Percentiles rank a stretch among this genome's conserved stretches.
phyloP scores from a whole-genome alignment of 2,329 filamentous ascomycete species.

The Coniochaeta pulveracea region DNA sequence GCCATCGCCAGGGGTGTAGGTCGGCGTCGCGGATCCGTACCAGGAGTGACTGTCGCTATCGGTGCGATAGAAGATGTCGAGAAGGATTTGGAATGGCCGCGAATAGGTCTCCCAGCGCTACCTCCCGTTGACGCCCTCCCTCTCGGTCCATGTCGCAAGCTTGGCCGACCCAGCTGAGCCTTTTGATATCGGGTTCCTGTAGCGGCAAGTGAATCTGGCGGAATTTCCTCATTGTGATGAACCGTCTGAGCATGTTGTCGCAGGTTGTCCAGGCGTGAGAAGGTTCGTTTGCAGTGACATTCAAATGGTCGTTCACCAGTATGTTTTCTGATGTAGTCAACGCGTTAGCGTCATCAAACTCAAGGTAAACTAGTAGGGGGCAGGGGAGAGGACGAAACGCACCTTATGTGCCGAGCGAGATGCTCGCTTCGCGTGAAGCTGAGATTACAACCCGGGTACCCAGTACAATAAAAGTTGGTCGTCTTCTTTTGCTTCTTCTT shows the following conservation, averaged over 20 bases:
- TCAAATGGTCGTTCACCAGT: constrained; percentile 95
- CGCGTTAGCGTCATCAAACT: constrained; percentile 12
- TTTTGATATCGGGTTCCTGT: constrained; percentile 86
- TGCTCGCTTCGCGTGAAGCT: constrained; percentile 97
- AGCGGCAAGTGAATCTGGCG: constrained; percentile 82
- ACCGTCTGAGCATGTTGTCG: constrained; percentile 96
- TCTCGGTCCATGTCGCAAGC: no score
- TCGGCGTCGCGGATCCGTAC: constrained; percentile 56
- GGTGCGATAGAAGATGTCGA: constrained; percentile 82
- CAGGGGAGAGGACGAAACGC: constrained; percentile 16
- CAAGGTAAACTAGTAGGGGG: constrained; percentile 4
- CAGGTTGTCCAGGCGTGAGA: constrained; percentile 89
- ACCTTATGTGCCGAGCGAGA: constrained; percentile 87
- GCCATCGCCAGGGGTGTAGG: constrained; percentile 78
- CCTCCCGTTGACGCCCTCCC: constrained; percentile 69
- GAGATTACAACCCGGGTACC: constrained; percentile 85
- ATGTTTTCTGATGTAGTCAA: constrained; percentile 58
- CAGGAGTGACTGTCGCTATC: constrained; percentile 54
- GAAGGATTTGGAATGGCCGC: constrained; percentile 75
- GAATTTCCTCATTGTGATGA: constrained; percentile 95
- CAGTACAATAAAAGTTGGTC: constrained; percentile 90
- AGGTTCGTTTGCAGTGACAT: constrained; percentile 87
- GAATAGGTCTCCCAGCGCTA: constrained; percentile 56
- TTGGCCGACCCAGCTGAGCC: constrained; percentile 66
- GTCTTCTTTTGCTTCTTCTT: constrained; percentile 92